Evolutionary conservation across 2,329 filamentous ascomycete genomes (phyloP).

Genomic region (Coniochaeta sp.): DNA sequence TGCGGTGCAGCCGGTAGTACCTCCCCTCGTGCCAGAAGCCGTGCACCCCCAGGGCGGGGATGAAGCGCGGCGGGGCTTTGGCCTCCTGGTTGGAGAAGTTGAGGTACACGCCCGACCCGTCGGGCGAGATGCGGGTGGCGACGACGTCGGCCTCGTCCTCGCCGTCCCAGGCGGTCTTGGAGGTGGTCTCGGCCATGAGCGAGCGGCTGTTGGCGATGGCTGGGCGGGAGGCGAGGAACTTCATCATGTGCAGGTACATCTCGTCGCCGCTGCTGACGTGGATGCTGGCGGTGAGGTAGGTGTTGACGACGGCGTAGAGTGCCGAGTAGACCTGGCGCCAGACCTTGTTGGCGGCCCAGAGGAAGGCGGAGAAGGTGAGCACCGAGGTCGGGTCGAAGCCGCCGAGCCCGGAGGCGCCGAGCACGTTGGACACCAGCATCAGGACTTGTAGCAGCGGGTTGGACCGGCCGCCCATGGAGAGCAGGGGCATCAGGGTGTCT

Average conservation of each 20-base stretch:
- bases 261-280: slow-evolving; percentile 48
- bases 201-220: slow-evolving; percentile 42
- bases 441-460: slow-evolving; percentile 33
- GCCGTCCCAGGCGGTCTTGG: slow-evolving; percentile 49
- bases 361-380: slow-evolving; percentile 34
- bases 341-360: slow-evolving; percentile 38
- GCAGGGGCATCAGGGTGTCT: slow-evolving; percentile 36
- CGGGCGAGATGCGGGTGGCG: slow-evolving; percentile 24
- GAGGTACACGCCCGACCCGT: slow-evolving; percentile 39
- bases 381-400: slow-evolving; percentile 42
- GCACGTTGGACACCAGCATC: slow-evolving; percentile 36
- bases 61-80: slow-evolving; percentile 42
- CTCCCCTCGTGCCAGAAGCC: slow-evolving; percentile 46
- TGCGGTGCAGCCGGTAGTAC: slow-evolving; percentile 41
- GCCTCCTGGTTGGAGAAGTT: slow-evolving; percentile 55
- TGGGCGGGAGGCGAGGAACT: slow-evolving; percentile 48
- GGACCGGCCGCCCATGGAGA: slow-evolving; percentile 26
- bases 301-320: slow-evolving; percentile 24
- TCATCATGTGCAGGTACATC: slow-evolving; percentile 51
- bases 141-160: slow-evolving; percentile 38
- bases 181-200: slow-evolving; percentile 48
- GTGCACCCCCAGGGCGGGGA: slow-evolving; percentile 46
- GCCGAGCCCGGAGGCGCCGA: slow-evolving; percentile 34
- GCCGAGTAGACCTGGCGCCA: slow-evolving; percentile 25
- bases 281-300: slow-evolving; percentile 43